Base-by-base conservation (phyloP, 2,329 filamentous ascomycete species). In the Boeremia lycopersici region DNA sequence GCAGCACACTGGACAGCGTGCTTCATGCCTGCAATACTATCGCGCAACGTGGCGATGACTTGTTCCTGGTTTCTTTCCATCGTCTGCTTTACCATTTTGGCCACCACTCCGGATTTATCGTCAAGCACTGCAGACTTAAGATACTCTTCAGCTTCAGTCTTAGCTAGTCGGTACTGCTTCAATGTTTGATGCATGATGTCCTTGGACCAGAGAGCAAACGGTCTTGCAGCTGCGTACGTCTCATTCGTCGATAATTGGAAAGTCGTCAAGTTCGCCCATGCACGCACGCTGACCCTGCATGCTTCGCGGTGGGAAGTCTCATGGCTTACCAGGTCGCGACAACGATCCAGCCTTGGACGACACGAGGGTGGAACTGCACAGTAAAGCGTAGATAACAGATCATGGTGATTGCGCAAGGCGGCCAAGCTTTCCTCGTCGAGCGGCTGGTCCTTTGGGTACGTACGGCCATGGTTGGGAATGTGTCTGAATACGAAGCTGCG, bases 371-470 rank as follows among this genome's bases (percentile, higher is more conserved):
- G 84, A 33, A 82, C 80, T 36, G 79, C 80, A 76, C 79, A 86
- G 65, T 86, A 86, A 12, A 87, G 73, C 3, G 82, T 84, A 49
- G 81, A 84, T 0, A 87, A 76, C 13, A 87, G 74, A 62, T 87
- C 84, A 59, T 86, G 84, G 54, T 87, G 84, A 60, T 87, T 87
- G 42, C 83, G 79, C 40, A 87, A 71, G 1, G 84, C 83, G 46
- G 83, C 79, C 11, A 87, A 71, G 58, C 84, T 84, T 51, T 80
- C 76, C 48, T 81, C 77, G 28, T 76, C 76, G 12, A 87, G 67
- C 4, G 77, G 71, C 54, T 82, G 75, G 26, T 87, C 84, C 64
- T 86, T 87, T 1, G 79, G 82, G 66, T 85, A 85, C 6, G 74
- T 79, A n/a, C 84, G 80, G 4, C 82, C 83, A 65, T 86, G 84